Evolutionary conservation across 495 filamentous ascomycete genomes (phyloP).

Genomic region (Tuber indicum): DNA sequence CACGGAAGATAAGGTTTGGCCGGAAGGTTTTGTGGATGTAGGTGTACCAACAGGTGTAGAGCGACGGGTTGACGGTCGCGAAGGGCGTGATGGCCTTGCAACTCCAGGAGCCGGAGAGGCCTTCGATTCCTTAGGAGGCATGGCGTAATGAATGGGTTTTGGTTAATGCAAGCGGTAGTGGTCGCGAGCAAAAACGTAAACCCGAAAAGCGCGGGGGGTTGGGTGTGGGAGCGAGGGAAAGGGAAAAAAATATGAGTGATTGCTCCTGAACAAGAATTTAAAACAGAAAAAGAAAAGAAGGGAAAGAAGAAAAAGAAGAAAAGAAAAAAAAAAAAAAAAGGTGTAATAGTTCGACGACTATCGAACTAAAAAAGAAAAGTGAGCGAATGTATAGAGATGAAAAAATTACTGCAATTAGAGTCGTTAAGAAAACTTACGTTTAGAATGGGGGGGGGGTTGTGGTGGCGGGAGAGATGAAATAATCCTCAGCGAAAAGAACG

Average conservation of each 20-base stretch:
- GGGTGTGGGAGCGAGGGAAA: conserved; percentile 38
- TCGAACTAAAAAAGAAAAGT: conserved; percentile 10
- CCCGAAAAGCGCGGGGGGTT: conserved; percentile 8
- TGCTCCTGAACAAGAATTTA: conserved; percentile 35
- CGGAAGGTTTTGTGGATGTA: conserved; percentile 35
- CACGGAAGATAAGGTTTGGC: conserved; percentile 25
- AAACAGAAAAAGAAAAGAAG: conserved; percentile 27
- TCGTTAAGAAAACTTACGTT: conserved; percentile 39
- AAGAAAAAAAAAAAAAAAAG: conserved; percentile 14
- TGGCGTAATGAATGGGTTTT: conserved; percentile 40
- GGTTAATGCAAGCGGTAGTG: conserved; percentile 38
- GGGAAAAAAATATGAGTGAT: conserved; percentile 38
- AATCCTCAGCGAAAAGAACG: conserved; percentile 25
- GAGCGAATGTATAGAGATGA: conserved; percentile 37
- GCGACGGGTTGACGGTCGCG: conserved; percentile 41
- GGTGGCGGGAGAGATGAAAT: conserved; percentile 22
- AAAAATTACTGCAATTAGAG: conserved; percentile 44
- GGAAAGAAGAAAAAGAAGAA: conserved; percentile 22
- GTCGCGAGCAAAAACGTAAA: conserved; percentile 38
- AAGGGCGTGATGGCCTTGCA: conserved; percentile 34
- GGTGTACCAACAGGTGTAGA: conserved; percentile 42
- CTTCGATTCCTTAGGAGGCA: conserved; percentile 40
- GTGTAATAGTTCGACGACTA: conserved; percentile 31
- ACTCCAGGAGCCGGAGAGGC: conserved; percentile 8
- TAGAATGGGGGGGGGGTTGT: conserved; percentile 18